phyloP scores from a whole-genome alignment of 2,329 filamentous ascomycete genomes.

The Cucurbitaria berberidis region DNA sequence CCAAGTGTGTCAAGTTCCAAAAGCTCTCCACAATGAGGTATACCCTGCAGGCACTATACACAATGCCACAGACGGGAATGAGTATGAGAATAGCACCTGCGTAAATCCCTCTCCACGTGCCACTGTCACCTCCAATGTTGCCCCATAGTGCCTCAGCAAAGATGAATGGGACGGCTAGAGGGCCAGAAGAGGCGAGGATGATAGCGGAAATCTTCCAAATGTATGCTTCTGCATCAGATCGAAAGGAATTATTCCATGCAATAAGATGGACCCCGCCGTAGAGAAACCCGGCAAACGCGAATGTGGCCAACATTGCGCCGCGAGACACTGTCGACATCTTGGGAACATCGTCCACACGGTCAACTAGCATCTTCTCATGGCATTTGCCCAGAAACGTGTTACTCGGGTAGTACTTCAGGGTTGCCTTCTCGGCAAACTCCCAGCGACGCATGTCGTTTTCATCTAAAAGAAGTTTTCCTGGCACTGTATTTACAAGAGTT shows the following conservation, averaged over 20 bases:
- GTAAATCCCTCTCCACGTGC: background rate
- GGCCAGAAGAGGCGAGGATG: background rate
- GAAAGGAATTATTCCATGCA: background rate
- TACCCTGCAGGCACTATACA: background rate
- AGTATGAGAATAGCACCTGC: background rate
- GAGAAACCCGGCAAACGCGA: background rate
- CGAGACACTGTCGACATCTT: background rate
- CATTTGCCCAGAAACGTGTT: background rate
- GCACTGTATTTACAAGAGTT: background rate
- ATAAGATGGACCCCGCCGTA: background rate
- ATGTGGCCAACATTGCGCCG: background rate
- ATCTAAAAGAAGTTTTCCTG: background rate
- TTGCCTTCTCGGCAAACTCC: background rate
- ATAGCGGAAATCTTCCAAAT: background rate
- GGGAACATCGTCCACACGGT: background rate
- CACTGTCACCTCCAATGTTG: background rate
- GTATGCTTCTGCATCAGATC: background rate
- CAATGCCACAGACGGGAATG: background rate
- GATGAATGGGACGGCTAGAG: background rate
- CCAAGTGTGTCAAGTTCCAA: background rate
- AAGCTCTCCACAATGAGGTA: background rate
- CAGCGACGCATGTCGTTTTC: background rate
- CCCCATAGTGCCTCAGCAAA: background rate
- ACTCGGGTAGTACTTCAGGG: background rate
- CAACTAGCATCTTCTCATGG: background rate